Base-by-base conservation (phyloP, 2,329 filamentous ascomycete species). In the Aspergillus phoenicis region DNA sequence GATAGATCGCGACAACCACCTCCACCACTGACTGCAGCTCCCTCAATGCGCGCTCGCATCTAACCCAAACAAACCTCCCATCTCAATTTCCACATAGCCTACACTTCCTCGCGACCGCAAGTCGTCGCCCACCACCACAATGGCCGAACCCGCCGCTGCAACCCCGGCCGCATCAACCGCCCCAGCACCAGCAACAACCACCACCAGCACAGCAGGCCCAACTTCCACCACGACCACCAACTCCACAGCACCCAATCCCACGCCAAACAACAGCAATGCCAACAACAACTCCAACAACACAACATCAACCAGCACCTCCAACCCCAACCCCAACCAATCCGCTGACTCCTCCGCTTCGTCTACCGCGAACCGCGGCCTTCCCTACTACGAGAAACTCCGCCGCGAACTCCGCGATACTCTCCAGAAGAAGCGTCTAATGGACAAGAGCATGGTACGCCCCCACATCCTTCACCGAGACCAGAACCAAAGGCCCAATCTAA, bases 351-450 rank as follows among this genome's bases (percentile, higher is more conserved):
- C 47, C 47, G 47, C 24, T 2, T 28, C 52, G 11, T n/a, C 70
- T 48, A 62, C 65, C 13, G 64, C 66, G 6, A 78, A 74, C 63
- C 79, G 80, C 61, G 81, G 81, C 26, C 68, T 82, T 55, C 87
- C 88, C 17, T 91, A 89, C 77, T 92, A 92, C 75, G 89, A 92
- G 74, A 88, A 89, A 71, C 82, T 90, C 52, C 84, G 89, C 61
- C 82, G 84, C 60, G 87, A 89, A 60, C 81, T 92, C 3, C 84
- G 88, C 64, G 85, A 88, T 59, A 86, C 89, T 2, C 77, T 93
- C 8, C 81, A 86, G 55, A 88, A 87, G 77, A 89, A 89, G 73
- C 82, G 86, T 28, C 68, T 83, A 17, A 81, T 91, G 56, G 87
- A 90, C 68, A 84, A 83, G 67, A 83, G 81, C 69, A 78, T 88